phyloP scores from a whole-genome alignment of 2,329 filamentous ascomycete species.

The Fusarium sororula region DNA sequence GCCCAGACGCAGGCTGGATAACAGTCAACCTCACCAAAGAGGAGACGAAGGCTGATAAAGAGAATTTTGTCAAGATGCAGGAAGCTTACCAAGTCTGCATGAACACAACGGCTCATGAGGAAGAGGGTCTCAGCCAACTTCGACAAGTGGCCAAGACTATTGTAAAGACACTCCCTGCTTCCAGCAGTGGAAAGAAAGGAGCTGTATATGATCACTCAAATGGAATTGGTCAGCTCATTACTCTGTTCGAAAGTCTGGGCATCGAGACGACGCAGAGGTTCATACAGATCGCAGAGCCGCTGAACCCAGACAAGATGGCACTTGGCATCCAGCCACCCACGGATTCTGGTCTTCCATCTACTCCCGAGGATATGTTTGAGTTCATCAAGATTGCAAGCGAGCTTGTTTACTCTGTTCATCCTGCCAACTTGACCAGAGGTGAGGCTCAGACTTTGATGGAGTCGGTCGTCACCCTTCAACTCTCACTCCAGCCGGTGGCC shows the following conservation, averaged over 20 bases:
- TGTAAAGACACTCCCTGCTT: not conserved
- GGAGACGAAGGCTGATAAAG: constrained; percentile 57
- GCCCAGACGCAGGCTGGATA: constrained; percentile 42
- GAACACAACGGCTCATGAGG: constrained; percentile 65
- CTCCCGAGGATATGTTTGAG: not conserved
- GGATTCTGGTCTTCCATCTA: not conserved
- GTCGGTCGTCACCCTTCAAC: not conserved
- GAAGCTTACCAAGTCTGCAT: constrained; percentile 72
- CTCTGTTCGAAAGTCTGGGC: constrained; percentile 5
- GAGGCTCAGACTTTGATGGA: not conserved
- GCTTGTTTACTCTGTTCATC: constrained; percentile 11
- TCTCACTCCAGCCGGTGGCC: not conserved
- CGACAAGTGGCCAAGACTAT: constrained; percentile 57
- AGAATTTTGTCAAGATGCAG: constrained; percentile 74
- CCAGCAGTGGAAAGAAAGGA: not conserved
- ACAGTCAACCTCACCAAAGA: constrained; percentile 34
- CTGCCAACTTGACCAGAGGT: constrained; percentile 8
- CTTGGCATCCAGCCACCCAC: not conserved
- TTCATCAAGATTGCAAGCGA: not conserved
- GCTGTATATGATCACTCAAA: not conserved
- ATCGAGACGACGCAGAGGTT: constrained; percentile 12
- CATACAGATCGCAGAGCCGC: not conserved
- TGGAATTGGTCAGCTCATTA: not conserved
- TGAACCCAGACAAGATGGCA: not conserved
- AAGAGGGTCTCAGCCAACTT: constrained; percentile 65